Evolutionary conservation across 129 eudicot genomes (phyloP).

Genomic region (Tagetes patula): DNA sequence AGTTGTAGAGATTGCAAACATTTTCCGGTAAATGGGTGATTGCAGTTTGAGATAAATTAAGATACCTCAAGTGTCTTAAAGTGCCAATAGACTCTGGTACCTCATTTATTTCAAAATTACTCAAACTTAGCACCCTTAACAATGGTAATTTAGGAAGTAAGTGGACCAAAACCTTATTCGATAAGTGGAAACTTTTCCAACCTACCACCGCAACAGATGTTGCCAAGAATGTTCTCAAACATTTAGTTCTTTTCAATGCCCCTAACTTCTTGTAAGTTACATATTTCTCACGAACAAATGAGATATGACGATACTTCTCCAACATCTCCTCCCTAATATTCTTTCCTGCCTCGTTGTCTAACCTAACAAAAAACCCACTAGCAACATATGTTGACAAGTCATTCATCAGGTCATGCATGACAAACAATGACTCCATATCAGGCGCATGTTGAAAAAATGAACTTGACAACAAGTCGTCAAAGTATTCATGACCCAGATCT

Average conservation of each 20-base stretch:
- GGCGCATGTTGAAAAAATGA: constrained; percentile 37
- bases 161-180: constrained; percentile 24
- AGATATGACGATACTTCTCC: constrained; percentile 38
- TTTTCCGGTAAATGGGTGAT: constrained; percentile 31
- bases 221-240: constrained; percentile 46
- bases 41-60: constrained; percentile 21
- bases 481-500: constrained; percentile 28
- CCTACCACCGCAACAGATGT: constrained; percentile 11
- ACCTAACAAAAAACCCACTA: constrained; percentile 25
- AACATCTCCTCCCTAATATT: background rate
- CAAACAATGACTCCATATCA: constrained; percentile 15
- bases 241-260: constrained; percentile 22
- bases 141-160: constrained; percentile 19
- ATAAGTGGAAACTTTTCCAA: constrained; percentile 14
- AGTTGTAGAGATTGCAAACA: constrained; percentile 27
- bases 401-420: constrained; percentile 46
- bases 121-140: constrained; percentile 28
- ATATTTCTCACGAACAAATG: constrained; percentile 31
- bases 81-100: constrained; percentile 25
- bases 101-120: constrained; percentile 16
- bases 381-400: constrained; percentile 39
- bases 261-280: constrained; percentile 28
- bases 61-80: constrained; percentile 38
- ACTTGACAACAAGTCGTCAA: constrained; percentile 28
- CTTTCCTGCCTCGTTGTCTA: constrained; percentile 30